Evolutionary conservation across 1,284 basidiomycete genomes (phyloP), one percentile per base, ranked within the genome.

Genomic region (Amylostereum areolatum): DNA sequence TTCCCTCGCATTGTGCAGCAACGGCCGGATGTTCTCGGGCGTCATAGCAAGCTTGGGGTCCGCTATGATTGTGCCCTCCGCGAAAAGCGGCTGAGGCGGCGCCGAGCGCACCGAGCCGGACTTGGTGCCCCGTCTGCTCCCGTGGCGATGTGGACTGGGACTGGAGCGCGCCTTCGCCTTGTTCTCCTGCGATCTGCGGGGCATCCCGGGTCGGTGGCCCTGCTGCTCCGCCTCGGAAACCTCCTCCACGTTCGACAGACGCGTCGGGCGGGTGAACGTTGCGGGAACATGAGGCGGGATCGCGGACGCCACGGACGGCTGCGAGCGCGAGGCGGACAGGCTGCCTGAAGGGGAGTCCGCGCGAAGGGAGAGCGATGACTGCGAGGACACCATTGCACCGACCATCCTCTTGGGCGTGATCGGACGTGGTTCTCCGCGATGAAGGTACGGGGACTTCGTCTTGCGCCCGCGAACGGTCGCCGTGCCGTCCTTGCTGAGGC

Each of bases 11-110:
- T 88, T 90, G 64, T 89, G 85, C 42, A 91, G 62, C 52, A 92
- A 60, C 33, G 88, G 89, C 62, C 75, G 75, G 58, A 92, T 89
- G 58, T 89, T 91, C 65, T 91, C 88, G 0, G 89, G 89, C 7
- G 86, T 88, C 80, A 92, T 81, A 44, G 85, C 82, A 37, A 91
- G 62, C 59, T 75, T 77, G 29, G 71, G 66, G 49, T 77, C 75
- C 2, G 70, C 62, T 27, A 67, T 50, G 9, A 51, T 46, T 5
- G 56, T 58, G 7, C 43, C 51, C 30, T 58, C 59, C 39, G 56
- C 49, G 4, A 65, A 61, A 28, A 64, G 57, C 8, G 66, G 55
- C 48, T 72, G 74, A 0, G 80, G 75, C 24, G 80, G 81, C 61
- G 78, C 80, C 2, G 82, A 83, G 32, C 83, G 72, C 11, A 86